Percentiles rank a stretch among this genome's conserved stretches.
Evolutionary conservation across 1,284 basidiomycete genomes (phyloP).

Genomic region (Hypsizygus ulmarius): DNA sequence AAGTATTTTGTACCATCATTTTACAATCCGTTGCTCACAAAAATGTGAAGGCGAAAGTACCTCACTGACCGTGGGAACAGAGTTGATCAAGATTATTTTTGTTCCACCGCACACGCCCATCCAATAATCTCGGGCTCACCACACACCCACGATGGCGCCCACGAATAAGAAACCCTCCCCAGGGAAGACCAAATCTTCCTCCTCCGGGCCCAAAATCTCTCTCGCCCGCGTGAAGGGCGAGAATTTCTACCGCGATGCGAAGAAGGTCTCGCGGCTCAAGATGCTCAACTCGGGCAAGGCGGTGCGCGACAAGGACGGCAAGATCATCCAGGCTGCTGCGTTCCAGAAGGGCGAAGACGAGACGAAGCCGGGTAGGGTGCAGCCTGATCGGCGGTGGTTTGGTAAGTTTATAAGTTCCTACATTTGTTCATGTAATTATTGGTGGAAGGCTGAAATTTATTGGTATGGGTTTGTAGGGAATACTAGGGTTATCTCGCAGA

Average conservation of each 20-base stretch:
- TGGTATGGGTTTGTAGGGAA: conserved; percentile 59
- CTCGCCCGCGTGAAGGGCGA: conserved; percentile 83
- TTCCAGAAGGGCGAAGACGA: conserved; percentile 93
- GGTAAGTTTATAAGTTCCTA: too few relatives aligned
- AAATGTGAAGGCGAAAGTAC: neutral
- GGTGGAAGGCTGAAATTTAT: conserved; percentile 5
- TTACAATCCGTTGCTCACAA: too few relatives aligned
- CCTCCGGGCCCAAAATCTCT: conserved; percentile 46
- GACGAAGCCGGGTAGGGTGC: conserved; percentile 83
- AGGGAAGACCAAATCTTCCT: conserved; percentile 55
- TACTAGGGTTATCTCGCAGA: conserved; percentile 97
- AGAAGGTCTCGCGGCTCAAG: conserved; percentile 78
- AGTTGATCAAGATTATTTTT: conserved; percentile 22
- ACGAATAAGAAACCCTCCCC: conserved; percentile 44
- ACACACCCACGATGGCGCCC: conserved; percentile 49
- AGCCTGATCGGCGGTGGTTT: conserved; percentile 94
- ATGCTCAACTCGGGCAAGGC: conserved; percentile 91
- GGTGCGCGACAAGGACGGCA: conserved; percentile 84
- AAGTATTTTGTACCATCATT: too few relatives aligned
- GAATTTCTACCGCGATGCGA: conserved; percentile 93
- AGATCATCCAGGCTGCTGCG: conserved; percentile 87
- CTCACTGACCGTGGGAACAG: conserved; percentile 15
- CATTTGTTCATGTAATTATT: conserved; percentile 9
- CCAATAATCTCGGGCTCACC: neutral
- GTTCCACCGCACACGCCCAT: neutral